A percentile compares a stretch with the other conserved stretches of the same genome.
These are phyloP conservation scores for Diaporthe citriasiana DNA, from an alignment of 2,329 filamentous ascomycete species.

Conservation along the genomic window DNA sequence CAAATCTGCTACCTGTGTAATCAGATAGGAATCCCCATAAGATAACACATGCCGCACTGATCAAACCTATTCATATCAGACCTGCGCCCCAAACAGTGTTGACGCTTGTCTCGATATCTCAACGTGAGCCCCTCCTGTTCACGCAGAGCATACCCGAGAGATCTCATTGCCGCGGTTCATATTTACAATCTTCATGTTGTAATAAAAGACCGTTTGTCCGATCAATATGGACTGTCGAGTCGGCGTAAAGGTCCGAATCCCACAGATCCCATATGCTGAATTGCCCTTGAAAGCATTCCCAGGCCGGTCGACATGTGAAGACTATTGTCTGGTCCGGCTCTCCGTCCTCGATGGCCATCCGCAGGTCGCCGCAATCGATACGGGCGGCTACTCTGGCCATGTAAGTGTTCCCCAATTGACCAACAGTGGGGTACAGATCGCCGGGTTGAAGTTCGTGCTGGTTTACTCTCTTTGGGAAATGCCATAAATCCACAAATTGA, in stretches of 20 bases:
- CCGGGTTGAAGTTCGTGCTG: no score
- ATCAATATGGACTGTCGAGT: not conserved
- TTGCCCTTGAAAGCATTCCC: not conserved
- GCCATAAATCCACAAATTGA: not conserved
- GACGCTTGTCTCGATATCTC: not conserved
- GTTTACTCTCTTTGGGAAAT: not conserved
- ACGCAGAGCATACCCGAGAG: not conserved
- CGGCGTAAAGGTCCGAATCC: not conserved
- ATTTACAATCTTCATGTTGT: not conserved
- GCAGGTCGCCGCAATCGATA: not conserved
- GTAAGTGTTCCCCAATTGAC: not conserved
- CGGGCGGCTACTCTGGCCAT: no score
- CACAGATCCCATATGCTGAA: not conserved
- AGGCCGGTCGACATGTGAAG: not conserved
- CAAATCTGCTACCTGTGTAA: slow-evolving; percentile 45
- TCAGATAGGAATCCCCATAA: slow-evolving; percentile 47
- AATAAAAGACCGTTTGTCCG: not conserved
- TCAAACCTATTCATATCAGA: slow-evolving; percentile 30
- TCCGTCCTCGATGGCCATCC: not conserved
- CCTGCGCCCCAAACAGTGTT: not conserved
- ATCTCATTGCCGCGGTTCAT: not conserved
- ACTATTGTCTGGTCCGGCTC: not conserved
- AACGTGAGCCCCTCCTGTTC: not conserved
- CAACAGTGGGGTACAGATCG: no score
- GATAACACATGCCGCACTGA: slow-evolving; percentile 43